Conservation (phyloP, 768 basidiomycete genomes). For the Phylloporus sp. region DNA sequence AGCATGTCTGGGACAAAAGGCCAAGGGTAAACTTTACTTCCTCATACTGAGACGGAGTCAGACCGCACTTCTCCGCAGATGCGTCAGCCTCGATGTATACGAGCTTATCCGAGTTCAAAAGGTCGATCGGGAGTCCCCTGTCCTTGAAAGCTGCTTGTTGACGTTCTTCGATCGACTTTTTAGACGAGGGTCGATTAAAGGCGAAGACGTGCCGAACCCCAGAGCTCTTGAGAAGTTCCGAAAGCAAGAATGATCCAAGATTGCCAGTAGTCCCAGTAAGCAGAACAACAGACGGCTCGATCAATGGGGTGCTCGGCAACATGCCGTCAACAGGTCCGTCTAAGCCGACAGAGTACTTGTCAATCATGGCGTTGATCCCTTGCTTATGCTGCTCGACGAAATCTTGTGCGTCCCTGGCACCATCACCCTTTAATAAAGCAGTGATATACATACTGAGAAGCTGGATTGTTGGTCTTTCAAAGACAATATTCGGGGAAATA, state of each 20-base stretch:
- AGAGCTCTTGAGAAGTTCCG: constrained; percentile 23
- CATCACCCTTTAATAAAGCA: constrained; percentile 1
- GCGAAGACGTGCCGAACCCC: constrained; percentile 32
- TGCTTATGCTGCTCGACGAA: constrained; percentile 1
- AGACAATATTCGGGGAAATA: constrained; percentile 32
- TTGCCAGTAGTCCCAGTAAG: constrained; percentile 44
- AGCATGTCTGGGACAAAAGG: neutral
- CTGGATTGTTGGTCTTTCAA: constrained; percentile 36
- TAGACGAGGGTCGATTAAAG: constrained; percentile 27
- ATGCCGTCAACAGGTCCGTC: constrained; percentile 9
- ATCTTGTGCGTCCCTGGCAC: neutral
- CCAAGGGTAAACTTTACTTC: neutral
- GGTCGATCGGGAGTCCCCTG: constrained; percentile 28
- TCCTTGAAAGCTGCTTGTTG: constrained; percentile 36
- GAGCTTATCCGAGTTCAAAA: constrained; percentile 33
- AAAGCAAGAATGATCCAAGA: constrained; percentile 38
- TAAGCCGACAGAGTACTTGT: constrained; percentile 32
- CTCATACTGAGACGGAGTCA: constrained; percentile 15
- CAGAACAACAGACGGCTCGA: neutral
- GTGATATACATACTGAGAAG: constrained; percentile 2
- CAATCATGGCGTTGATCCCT: constrained; percentile 35
- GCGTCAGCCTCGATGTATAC: constrained; percentile 38
- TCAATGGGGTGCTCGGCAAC: constrained; percentile 7
- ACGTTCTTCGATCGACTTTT: constrained; percentile 17
- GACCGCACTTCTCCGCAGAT: constrained; percentile 28